Evolutionary conservation across 176 grass and related monocot genomes (phyloP).

Genomic region (Musa acuminata): DNA sequence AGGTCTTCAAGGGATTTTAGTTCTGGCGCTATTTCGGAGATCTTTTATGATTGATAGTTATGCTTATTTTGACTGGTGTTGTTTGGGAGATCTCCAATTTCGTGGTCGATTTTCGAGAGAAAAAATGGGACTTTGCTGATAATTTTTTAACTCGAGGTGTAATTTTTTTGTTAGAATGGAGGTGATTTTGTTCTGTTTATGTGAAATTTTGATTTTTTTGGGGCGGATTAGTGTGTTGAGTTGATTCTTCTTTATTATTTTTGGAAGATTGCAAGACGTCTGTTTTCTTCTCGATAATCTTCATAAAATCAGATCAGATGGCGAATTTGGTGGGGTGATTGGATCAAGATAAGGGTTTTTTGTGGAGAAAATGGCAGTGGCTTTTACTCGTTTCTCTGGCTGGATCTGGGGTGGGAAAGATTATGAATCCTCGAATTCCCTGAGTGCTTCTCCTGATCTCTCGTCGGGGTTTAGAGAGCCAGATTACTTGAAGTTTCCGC

Average conservation of each 20-base stretch:
- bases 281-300: not conserved
- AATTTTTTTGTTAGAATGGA: not conserved
- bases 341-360: not conserved
- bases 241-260: conserved; percentile 1
- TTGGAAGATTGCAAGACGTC: not conserved
- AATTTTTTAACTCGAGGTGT: not conserved
- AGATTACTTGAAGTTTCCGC: conserved; percentile 11
- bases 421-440: conserved; percentile 9
- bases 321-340: not conserved
- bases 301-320: not conserved
- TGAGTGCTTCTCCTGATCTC: conserved; percentile 12
- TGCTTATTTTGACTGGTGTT: not conserved
- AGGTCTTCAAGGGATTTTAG: not conserved
- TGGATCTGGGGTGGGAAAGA: conserved; percentile 23
- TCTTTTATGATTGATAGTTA: not conserved
- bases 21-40: not conserved
- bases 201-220: not conserved
- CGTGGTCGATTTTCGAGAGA: not conserved
- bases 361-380: conserved; percentile 4
- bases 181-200: not conserved
- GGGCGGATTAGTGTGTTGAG: not conserved
- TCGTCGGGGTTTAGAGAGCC: conserved; percentile 4
- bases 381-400: conserved; percentile 22
- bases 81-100: not conserved
- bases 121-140: not conserved